Evolutionary conservation across 768 basidiomycete genomes (phyloP), one percentile per base, ranked within the genome.

Genomic region (Rhizopogon rudus): DNA sequence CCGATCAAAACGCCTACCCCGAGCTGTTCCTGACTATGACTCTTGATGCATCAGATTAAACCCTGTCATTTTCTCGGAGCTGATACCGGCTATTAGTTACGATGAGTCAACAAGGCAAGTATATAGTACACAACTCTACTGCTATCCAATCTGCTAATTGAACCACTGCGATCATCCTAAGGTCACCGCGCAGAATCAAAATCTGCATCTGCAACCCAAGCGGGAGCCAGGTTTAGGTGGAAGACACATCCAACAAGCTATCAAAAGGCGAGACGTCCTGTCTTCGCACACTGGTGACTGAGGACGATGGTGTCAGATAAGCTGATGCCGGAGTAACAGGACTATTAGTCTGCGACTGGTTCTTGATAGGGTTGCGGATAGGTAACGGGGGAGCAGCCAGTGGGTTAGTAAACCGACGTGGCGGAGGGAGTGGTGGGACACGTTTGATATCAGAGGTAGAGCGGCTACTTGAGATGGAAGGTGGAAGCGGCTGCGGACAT

Each of bases 381-480:
- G 85, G 81, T 52, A 83, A 74, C 17, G 81, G 78, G 29, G 74
- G 76, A n/a, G 69, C 58, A 0, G 65, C 58, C 16, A 65, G 54
- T 5, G 67, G 54, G 22, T 57, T 65, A 35, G 70, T 69, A 20
- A 72, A 63, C 16, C 82, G 77, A 8, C 84, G 77, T 14, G 84
- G 86, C 0, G 86, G 87, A 0, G 87, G 87, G 0, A 83, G 84
- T 0, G 87, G 87, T 0, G 86, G 82, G 0, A 75, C 73, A 58
- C 79, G 79, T 66, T 80, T 85, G 56, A 59, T 62, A 31, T 68
- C 66, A 3, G 66, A 61, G 37, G 59, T 62, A 28, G 69, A 60
- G 44, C 61, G 56, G 40, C 59, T 71, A 55, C 57, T 57, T 9
- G 65, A 51, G 40, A 69, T 57, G 3, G 63, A 61, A 14, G 53